phyloP scores from a whole-genome alignment of 1,284 basidiomycete species.

The Apiotrichum brassicae region DNA sequence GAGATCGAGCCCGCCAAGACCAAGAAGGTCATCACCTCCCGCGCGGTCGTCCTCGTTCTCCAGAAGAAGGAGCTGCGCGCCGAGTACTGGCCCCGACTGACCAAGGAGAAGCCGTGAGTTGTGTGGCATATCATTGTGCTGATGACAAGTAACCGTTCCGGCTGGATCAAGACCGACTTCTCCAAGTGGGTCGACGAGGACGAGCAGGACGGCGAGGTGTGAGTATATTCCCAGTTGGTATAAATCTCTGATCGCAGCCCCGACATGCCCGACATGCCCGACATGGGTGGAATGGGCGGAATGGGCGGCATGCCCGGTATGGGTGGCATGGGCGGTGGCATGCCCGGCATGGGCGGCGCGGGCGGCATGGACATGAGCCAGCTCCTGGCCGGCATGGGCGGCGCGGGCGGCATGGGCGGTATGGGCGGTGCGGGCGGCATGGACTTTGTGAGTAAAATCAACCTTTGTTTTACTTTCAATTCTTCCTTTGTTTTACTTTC shows the following conservation, averaged over 20 bases:
- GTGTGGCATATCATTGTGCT: neutral
- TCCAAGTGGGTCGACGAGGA: slow-evolving; percentile 89
- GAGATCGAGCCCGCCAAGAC: slow-evolving; percentile 72
- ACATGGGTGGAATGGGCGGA: neutral
- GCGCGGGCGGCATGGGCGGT: slow-evolving; percentile 6
- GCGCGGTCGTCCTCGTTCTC: slow-evolving; percentile 61
- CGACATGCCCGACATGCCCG: slow-evolving; percentile 1
- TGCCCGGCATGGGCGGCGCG: slow-evolving; percentile 26
- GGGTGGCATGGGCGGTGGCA: slow-evolving; percentile 22
- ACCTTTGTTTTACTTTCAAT: too few species aligned
- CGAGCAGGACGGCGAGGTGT: slow-evolving; percentile 65
- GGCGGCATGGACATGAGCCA: slow-evolving; percentile 41
- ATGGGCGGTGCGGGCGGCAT: slow-evolving; percentile 46
- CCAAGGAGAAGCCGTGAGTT: slow-evolving; percentile 63
- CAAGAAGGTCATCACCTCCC: slow-evolving; percentile 55
- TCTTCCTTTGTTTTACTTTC: too few species aligned
- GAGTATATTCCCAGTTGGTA: slow-evolving; percentile 15
- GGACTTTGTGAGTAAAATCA: slow-evolving; percentile 41
- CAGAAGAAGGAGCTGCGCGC: slow-evolving; percentile 68
- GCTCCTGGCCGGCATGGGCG: slow-evolving; percentile 29
- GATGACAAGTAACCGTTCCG: slow-evolving; percentile 50
- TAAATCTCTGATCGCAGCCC: neutral
- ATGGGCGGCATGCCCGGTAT: slow-evolving; percentile 13
- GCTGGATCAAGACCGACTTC: slow-evolving; percentile 86
- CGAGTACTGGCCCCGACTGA: slow-evolving; percentile 85